Base-by-base conservation (phyloP, 2,329 filamentous ascomycete species). In the Drechslerella dactyloides region DNA sequence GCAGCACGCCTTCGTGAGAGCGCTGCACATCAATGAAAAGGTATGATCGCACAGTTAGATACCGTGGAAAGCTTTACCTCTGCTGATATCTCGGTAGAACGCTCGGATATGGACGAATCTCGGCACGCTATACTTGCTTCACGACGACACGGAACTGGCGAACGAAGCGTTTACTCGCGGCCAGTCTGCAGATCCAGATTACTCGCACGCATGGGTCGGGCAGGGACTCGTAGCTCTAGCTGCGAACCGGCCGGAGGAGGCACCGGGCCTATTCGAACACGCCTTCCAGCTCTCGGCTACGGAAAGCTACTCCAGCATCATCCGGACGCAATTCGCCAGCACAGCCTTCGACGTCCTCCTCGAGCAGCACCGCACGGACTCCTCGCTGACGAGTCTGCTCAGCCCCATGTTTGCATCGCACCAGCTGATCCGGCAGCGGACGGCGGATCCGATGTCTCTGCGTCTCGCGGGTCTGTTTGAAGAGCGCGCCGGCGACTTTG, bases 151-250 rank as follows among this genome's bases (percentile, higher is more conserved):
- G 19, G 85, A 92, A 77, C 84, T 97, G n/a, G 92, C 94, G 4
- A 96, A 96, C 76, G 87, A 93, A 75, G 89, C 91, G 0, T 97
- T 97, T 78, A 92, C 91, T 1, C 85, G 91, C 73, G 91, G 93
- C 2, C 94, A 99, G 79, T 96, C 93, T 0, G 90, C 90, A 2
- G 96, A 99, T 78, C 94, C 96, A 0, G 93, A 97, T 74, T 96
- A 93, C 77, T 88, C 92, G 0, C 87, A 93, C 77, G 93, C 93
- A 15, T 99, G 94, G 96, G 82, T 97, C 6, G 94, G 94, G 0
- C 93, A 97, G 80, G 93, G 91, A 0, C 84, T 96, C 24, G 84
- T 97, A 58, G 92, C 94, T 2, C 83, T 93, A 15, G 81, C 93
- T 27, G 90, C 60, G 60, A 52, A 1, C 89, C 96, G 73, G 76